Evolutionary conservation across 2,329 filamentous ascomycete species (phyloP), one percentile per base, ranked within the genome.

Genomic region (Monosporascus ibericus): DNA sequence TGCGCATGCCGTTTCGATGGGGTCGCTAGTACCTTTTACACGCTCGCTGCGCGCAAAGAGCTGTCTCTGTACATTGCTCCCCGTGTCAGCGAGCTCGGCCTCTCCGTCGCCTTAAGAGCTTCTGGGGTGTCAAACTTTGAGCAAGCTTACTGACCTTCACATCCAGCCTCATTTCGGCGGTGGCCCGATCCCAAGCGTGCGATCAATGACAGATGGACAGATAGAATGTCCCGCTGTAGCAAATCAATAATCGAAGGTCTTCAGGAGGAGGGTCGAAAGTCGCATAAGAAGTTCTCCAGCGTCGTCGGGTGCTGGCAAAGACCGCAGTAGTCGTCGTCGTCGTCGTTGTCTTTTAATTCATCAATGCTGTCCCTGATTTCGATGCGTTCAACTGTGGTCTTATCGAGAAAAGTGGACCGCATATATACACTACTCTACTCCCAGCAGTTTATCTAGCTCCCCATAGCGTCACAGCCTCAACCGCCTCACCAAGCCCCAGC

Each of bases 21-120:
- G 30, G 30, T 34, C 9, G 20, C 88, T n/a, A 27, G 24, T 46
- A 46, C 42, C 42, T 77, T 97, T 97, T 62, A 97, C 92, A 76
- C 92, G 87, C 82, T 97, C 90, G 67, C 89, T 95, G 73, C 91
- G 84, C 73, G 89, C 88, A 76, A 90, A 89, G 65, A 90, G 82
- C 74, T 90, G 87, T 73, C 86, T 85, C 87, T 90, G 70, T 68
- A 72, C 56, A 51, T 70, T 53, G 58, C 65, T 71, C 58, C 50
- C 56, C 47, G 66, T 68, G 57, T 70, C 62, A 72, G 70, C 58
- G 51, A 30, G 9, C 11, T 18, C 39, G 6, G 52, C 36, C 15
- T 53, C 46, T 44, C 44, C 20, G 38, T 46, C 24, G 18, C 22
- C 48, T 49, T 14, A 11, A 30, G 11, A 34, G 30, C 11, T 34